Base-by-base conservation (phyloP, 2,329 filamentous ascomycete genomes). In the Pestalotiopsis sp. region DNA sequence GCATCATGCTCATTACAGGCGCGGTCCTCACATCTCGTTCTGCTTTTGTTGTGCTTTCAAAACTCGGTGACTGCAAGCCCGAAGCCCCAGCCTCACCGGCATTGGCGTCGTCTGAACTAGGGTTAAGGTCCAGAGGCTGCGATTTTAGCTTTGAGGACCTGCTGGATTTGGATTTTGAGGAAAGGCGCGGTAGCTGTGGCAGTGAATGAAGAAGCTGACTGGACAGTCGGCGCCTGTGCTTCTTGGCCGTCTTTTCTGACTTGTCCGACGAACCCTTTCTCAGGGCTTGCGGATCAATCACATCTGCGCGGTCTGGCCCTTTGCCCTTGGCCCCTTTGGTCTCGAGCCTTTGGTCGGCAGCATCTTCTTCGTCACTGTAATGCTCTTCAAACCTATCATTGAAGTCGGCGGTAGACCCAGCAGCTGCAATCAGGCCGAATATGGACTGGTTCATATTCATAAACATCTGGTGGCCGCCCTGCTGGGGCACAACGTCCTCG, bases 361-460 rank as follows among this genome's bases (percentile, higher is more conserved):
- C 86, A 62, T 93, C 92, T 39, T 95, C 93, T 72, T 94, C 94
- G 74, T 95, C 94, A 74, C 93, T 96, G 56, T 92, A 94, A 72
- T 92, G 85, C 64, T 83, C 92, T 76, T 94, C 92, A 79, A 96
- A 95, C 49, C 92, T 89, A 69, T 92, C 88, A 79, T 93, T 91
- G 77, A 97, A 94, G 80, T 97, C 92, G 65, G 92, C 91, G 69
- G 90, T 90, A 38, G 93, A 95, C 6, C 94, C 93, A 49, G 94
- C 94, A 17, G 94, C 93, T 6, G 95, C 93, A 73, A 98, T 95
- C 81, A 98, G 89, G 67, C 94, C 94, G 79, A 98, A 97, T 67
- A 98, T 91, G 72, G 93, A 97, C 84, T 97, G 95, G 80, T 97
- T 96, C 90, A 97, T 93, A 76, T 94, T 93, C 81, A 89, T 84